Evolutionary conservation across 805 yeast genomes (phyloP).

Genomic region (Yarrowia bubula): DNA sequence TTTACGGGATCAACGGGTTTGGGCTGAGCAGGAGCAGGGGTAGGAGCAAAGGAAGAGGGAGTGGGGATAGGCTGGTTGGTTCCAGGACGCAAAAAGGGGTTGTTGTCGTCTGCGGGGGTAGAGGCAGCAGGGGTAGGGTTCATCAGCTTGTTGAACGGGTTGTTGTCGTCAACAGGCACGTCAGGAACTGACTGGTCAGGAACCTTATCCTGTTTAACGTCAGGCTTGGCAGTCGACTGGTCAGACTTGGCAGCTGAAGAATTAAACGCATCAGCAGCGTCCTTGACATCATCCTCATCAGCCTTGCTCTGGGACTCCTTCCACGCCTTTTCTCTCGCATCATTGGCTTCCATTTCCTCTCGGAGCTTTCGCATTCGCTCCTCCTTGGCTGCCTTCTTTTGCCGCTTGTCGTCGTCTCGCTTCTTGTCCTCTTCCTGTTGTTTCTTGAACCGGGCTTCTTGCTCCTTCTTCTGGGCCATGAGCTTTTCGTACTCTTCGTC

Average conservation of each 20-base stretch:
- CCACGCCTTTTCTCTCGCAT: slow-evolving; percentile 36
- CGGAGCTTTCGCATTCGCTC: slow-evolving; percentile 29
- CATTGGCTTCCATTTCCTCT: slow-evolving; percentile 34
- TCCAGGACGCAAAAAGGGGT: slow-evolving; percentile 20
- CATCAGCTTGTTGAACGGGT: slow-evolving; percentile 32
- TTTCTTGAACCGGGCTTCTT: slow-evolving; percentile 33
- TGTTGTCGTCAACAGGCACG: slow-evolving; percentile 27
- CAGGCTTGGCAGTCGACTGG: background rate
- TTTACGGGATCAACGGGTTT: slow-evolving; percentile 31
- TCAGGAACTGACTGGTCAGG: background rate
- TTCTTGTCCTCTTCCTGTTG: slow-evolving; percentile 30
- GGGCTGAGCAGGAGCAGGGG: slow-evolving; percentile 29
- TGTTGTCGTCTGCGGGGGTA: slow-evolving; percentile 6
- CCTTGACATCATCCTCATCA: background rate
- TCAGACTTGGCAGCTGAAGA: background rate
- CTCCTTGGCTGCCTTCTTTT: slow-evolving; percentile 24
- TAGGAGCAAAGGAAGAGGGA: slow-evolving; percentile 27
- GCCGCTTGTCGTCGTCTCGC: slow-evolving; percentile 20
- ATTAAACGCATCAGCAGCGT: background rate
- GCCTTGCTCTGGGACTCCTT: slow-evolving; percentile 34
- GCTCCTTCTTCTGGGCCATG: slow-evolving; percentile 31
- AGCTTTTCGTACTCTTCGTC: slow-evolving; percentile 42
- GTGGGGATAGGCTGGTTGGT: slow-evolving; percentile 30
- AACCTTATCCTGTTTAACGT: too few relatives aligned
- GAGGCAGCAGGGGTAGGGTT: slow-evolving; percentile 15